Base-by-base conservation (phyloP, 768 basidiomycete species). In the Trichaptum fuscoviolaceum region DNA sequence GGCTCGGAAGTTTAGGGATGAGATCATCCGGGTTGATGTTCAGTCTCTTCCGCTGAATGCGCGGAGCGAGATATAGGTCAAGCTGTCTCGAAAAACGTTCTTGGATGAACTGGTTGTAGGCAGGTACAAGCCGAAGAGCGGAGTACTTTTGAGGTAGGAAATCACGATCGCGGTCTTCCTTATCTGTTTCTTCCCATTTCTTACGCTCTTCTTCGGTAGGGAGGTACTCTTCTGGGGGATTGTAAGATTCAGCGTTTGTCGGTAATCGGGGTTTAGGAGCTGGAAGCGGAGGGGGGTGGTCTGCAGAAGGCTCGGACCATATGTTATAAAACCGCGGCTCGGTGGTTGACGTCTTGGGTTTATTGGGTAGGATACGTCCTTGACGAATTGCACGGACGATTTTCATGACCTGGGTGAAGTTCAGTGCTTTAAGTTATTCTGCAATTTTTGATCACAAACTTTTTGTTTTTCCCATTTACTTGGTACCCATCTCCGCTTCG, bases 401-500 rank as follows among this genome's bases (percentile, higher is more conserved):
- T 85, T 99, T 99, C 94, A 99, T 96, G 70, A 99, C 87, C 96
- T 97, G 70, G 35, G 24, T 7, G 26, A 20, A 24, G 17, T n/a
- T 12, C 9, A 64, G 17, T 26, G 25, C 8, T 57, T 57, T 15
- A 35, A 25, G 61, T 26, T 2, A 18, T 26, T 10, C 7, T 7
- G 58, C 26, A 24, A 12, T 25, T 0, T 0, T 23, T 20, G 18
- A 57, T 15, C 23, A 34, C 75, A 64, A 72, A 94, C 96, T 87
- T 99, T 99, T 84, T 97, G 89, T 78, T 97, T 98, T 79, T 99
- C 97, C 97, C 97, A 99, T 81, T 96, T 99, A 79, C 94, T 96
- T 17, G 96, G 94, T 15, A 98, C 85, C 89, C 96, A 99, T 61
- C 97, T 86, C 64, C 94, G 86, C 78, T 99, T 99, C 23, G 97